These are phyloP conservation scores for Mycena epipterygia DNA, from an alignment of 768 basidiomycete species.

Conservation along the genomic window DNA sequence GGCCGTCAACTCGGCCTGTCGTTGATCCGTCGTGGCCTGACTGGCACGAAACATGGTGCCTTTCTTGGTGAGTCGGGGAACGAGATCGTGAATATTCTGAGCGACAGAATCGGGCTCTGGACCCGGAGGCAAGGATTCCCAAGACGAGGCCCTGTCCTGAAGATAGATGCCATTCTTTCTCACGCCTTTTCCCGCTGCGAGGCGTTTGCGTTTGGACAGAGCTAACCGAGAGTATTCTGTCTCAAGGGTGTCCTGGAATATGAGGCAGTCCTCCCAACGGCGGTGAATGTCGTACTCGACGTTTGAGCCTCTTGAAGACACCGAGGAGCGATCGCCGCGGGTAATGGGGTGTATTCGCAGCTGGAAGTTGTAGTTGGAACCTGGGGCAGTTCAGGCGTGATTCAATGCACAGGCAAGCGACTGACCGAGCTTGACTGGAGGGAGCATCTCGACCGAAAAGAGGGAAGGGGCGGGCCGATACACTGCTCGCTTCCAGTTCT, in stretches of 20 bases:
- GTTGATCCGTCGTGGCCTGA: conserved; percentile 73
- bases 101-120: conserved; percentile 83
- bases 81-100: conserved; percentile 73
- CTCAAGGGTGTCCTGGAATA: conserved; percentile 81
- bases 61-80: conserved; percentile 80
- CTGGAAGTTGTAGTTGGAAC: conserved; percentile 69
- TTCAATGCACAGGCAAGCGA: not conserved
- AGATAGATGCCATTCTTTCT: conserved; percentile 81
- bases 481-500: conserved; percentile 76
- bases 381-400: conserved; percentile 48
- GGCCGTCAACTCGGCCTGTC: conserved; percentile 69
- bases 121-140: conserved; percentile 87
- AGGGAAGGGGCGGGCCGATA: conserved; percentile 68
- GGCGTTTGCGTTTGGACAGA: conserved; percentile 75
- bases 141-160: conserved; percentile 82
- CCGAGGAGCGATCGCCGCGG: conserved; percentile 53
- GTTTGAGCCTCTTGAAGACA: conserved; percentile 51
- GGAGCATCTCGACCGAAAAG: conserved; percentile 72
- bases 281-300: conserved; percentile 82
- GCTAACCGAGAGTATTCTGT: conserved; percentile 73
- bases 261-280: conserved; percentile 86
- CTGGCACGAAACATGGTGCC: conserved; percentile 80
- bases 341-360: conserved; percentile 68
- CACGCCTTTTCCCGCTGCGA: conserved; percentile 80
- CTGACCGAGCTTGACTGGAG: conserved; percentile 70